phyloP scores from a whole-genome alignment of 106 monocot species.

The Apostasia shenzhenica region DNA sequence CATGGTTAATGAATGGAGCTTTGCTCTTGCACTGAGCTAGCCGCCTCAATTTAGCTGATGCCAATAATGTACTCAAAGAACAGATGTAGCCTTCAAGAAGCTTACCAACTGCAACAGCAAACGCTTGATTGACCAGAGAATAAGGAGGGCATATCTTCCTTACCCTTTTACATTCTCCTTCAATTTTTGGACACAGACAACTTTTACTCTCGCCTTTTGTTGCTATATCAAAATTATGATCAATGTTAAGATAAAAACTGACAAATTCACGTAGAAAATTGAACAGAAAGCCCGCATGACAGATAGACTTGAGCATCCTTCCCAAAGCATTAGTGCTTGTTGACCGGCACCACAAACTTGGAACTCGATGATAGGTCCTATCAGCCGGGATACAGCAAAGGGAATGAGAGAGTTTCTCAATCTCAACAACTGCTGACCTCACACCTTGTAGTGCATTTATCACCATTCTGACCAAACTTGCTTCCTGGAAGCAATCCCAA shows the following conservation, averaged over 20 bases:
- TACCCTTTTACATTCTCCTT: constrained; percentile 4
- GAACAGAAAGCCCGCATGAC: constrained; percentile 40
- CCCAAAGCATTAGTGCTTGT: constrained; percentile 56
- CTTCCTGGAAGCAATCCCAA: constrained; percentile 46
- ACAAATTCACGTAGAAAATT: constrained; percentile 58
- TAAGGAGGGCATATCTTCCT: constrained; percentile 18
- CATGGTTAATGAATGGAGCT: neutral
- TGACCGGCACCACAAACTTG: constrained; percentile 63
- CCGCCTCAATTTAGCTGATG: constrained; percentile 68
- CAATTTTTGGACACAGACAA: neutral
- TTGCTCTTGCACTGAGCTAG: constrained; percentile 6
- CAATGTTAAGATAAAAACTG: constrained; percentile 28
- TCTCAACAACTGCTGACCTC: constrained; percentile 54
- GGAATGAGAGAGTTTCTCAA: constrained; percentile 41
- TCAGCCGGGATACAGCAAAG: constrained; percentile 63
- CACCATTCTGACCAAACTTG: constrained; percentile 53
- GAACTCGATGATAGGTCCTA: constrained; percentile 38
- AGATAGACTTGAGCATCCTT: constrained; percentile 52
- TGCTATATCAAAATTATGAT: constrained; percentile 1
- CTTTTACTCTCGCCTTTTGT: neutral
- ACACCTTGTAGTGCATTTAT: constrained; percentile 73
- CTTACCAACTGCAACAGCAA: constrained; percentile 65
- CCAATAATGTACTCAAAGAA: constrained; percentile 59
- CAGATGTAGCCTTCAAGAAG: constrained; percentile 79
- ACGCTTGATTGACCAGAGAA: constrained; percentile 86